phyloP scores from a whole-genome alignment of 2,329 filamentous ascomycete genomes.

The Pyrenochaeta sp. region DNA sequence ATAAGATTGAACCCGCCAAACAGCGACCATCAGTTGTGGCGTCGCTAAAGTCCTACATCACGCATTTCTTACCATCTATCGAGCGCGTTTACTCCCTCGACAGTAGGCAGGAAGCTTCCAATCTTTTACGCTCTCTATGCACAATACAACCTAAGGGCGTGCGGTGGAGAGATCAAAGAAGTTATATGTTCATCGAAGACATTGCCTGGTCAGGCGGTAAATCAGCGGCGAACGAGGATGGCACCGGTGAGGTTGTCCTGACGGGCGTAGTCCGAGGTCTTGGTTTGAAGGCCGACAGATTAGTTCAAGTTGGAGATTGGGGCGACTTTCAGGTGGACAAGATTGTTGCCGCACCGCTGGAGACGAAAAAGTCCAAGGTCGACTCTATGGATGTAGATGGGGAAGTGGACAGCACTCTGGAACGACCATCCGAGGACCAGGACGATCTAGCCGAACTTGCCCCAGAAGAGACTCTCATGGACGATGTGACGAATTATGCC shows the following conservation, averaged over 20 bases:
- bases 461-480: constrained; percentile 84
- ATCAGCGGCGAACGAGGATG: constrained; percentile 54
- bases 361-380: constrained; percentile 63
- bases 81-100: constrained; percentile 92
- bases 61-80: constrained; percentile 90
- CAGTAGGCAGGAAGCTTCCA: constrained; percentile 87
- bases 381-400: constrained; percentile 74
- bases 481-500: constrained; percentile 64
- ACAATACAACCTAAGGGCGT: constrained; percentile 92
- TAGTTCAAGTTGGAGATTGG: constrained; percentile 93
- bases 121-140: constrained; percentile 89
- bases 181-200: constrained; percentile 92
- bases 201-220: constrained; percentile 70
- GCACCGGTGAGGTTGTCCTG: constrained; percentile 68
- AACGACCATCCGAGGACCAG: constrained; percentile 76
- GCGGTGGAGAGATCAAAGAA: constrained; percentile 93
- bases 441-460: constrained; percentile 86
- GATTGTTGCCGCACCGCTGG: constrained; percentile 78
- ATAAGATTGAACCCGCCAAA: constrained; percentile 80
- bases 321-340: constrained; percentile 92
- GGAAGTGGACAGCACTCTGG: constrained; percentile 65
- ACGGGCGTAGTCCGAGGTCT: constrained; percentile 87
- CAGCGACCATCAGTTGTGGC: constrained; percentile 76
- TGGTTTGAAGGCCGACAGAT: constrained; percentile 84
- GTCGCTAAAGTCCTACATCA: constrained; percentile 91